Base-by-base conservation (phyloP, 2,329 filamentous ascomycete species). In the Pseudonectria buxi region DNA sequence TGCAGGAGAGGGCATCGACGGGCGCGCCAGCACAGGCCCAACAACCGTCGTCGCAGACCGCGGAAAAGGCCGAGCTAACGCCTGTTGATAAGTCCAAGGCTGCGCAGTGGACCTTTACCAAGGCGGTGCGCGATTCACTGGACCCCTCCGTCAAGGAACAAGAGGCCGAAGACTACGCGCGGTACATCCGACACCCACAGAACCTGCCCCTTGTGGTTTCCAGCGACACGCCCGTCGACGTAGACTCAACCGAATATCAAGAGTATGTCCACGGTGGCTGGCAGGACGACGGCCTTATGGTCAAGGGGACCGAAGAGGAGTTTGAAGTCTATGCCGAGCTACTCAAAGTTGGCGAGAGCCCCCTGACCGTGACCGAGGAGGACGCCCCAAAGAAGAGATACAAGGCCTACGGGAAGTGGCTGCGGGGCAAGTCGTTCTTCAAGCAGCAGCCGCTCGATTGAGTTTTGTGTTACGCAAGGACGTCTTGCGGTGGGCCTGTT, bases 371-470 rank as follows among this genome's bases (percentile, higher is more conserved):
- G 11, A 81, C 80, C 2, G 82, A 89, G 29, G 89, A 94, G 53
- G 92, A 96, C 59, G 73, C 80, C 30, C 73, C 75, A 27, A 96
- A 94, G 74, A 95, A 96, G 72, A 72, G 92, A 49, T 98, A 98
- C 62, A 96, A 95, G 64, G 86, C 89, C 9, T 98, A 98, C 63
- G 70, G 82, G 53, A 94, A 95, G 63, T 98, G 92, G 90, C 69
- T 98, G 55, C 76, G 81, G 43, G 90, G 90, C 13, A 96, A 95
- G 68, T 95, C 87, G 52, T 74, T 96, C 53, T 96, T 96, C 61
- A 96, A 96, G 64, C 89, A 95, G 69, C 78, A 82, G 59, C 78
- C 81, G 30, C 69, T 76, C 34, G 74, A 76, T 44, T 76, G 64
- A 63, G 49, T 40, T 22, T 9, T 9, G 9, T 35, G 32, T 24